These are phyloP conservation scores for Pythium aristosporum DNA, from an alignment of 352 stramenopile species.

Conservation along the genomic window DNA sequence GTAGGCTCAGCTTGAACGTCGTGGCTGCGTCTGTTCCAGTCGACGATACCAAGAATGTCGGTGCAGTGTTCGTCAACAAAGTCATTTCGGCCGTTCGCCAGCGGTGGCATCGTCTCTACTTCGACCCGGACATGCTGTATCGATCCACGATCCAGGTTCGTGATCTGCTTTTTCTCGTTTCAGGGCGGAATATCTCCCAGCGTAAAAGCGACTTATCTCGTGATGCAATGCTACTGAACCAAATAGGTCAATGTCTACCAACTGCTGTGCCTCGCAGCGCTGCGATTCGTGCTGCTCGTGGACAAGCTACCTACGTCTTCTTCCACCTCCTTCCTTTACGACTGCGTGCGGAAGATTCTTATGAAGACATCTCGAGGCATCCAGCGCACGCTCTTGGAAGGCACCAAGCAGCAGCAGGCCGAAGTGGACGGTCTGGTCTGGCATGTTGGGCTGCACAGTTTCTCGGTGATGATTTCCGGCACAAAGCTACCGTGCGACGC, in stretches of 20 bases:
- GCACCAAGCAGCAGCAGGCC: background rate
- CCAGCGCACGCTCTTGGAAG: constrained; percentile 14
- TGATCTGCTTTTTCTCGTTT: too few relatives aligned
- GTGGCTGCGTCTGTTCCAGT: constrained; percentile 52
- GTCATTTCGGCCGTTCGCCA: constrained; percentile 61
- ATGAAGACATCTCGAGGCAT: constrained; percentile 51
- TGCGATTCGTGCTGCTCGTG: constrained; percentile 52
- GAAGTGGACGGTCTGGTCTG: constrained; percentile 1
- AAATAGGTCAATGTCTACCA: constrained; percentile 60
- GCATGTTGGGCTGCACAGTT: constrained; percentile 12
- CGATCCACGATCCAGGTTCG: constrained; percentile 41
- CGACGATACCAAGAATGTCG: constrained; percentile 51
- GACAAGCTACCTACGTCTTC: constrained; percentile 40
- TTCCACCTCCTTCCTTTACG: constrained; percentile 42
- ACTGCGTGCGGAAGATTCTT: constrained; percentile 35
- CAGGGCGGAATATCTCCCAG: too few relatives aligned
- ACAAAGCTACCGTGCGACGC: background rate
- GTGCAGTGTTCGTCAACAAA: constrained; percentile 62
- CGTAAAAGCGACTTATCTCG: too few relatives aligned
- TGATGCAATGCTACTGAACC: too few relatives aligned
- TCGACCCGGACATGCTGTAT: constrained; percentile 43
- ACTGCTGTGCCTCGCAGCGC: constrained; percentile 43
- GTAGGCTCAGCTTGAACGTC: constrained; percentile 34
- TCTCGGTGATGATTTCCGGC: constrained; percentile 1
- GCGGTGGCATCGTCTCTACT: constrained; percentile 70